Percentiles rank a stretch among this genome's conserved stretches.
Evolutionary conservation across 176 grass and related monocot genomes (phyloP).

Genomic region (Secale cereale): DNA sequence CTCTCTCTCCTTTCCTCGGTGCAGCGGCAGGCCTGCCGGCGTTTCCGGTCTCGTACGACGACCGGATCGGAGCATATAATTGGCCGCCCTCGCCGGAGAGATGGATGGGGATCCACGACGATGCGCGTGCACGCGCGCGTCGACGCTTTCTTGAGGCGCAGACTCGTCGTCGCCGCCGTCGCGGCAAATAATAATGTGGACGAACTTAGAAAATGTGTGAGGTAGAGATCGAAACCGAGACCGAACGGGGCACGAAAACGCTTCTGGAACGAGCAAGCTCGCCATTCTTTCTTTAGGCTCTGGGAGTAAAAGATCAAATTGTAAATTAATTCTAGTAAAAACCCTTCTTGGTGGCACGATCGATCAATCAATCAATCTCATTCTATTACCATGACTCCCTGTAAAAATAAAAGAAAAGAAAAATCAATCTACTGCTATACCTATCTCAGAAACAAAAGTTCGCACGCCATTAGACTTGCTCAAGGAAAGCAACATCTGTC

Average conservation of each 20-base stretch:
- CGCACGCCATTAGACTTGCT: neutral
- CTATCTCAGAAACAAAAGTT: neutral
- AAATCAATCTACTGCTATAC: too few relatives aligned
- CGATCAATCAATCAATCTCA: too few relatives aligned
- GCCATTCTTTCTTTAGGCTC: slow-evolving; percentile 7
- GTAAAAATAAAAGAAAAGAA: too few relatives aligned
- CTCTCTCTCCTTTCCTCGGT: slow-evolving; percentile 15
- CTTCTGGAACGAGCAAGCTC: neutral
- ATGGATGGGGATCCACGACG: neutral
- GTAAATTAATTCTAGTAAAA: slow-evolving; percentile 16
- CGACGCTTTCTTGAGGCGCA: slow-evolving; percentile 9
- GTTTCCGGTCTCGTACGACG: neutral
- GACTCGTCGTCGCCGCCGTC: neutral
- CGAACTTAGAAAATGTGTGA: neutral
- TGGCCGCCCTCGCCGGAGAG: slow-evolving; percentile 45
- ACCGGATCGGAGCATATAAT: neutral
- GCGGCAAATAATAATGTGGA: slow-evolving; percentile 18
- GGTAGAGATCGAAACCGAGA: neutral
- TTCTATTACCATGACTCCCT: too few relatives aligned
- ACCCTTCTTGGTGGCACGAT: neutral
- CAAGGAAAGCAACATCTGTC: neutral
- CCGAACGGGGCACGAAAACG: neutral
- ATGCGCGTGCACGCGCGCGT: neutral
- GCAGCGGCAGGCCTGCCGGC: slow-evolving; percentile 41
- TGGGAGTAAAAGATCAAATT: neutral